Base-by-base conservation (phyloP, 495 filamentous ascomycete genomes). In the Tetracladium setigerum region DNA sequence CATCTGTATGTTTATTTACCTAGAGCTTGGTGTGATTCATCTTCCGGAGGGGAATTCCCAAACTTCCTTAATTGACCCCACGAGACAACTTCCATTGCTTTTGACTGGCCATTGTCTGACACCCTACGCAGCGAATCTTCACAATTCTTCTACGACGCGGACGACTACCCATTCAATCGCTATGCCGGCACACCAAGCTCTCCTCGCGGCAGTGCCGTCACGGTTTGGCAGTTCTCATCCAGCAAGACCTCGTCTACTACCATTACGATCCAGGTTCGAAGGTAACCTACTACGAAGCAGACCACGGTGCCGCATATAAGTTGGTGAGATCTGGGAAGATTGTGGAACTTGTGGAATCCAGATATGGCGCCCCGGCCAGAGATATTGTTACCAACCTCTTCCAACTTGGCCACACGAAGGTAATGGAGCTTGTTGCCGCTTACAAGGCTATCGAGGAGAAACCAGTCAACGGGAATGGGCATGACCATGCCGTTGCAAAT, bases 221-320 rank as follows among this genome's bases (percentile, higher is more conserved):
- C 67, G 89, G 83, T 13, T 73, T 97, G 33, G 79, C 76, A 30
- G 82, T 90, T 19, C 84, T 99, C 56, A 73, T 91, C 37, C 92
- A 97, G 61, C 82, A 94, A 55, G 86, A 90, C 51, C 76, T 99
- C 14, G 74, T 95, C 10, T 84, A 82, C 59, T 82, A 90, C 63
- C 77, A 81, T 53, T 75, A 78, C 46, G 78, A 86, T 33, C 55
- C 68, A 33, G 76, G 82, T 44, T 73, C 79, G 45, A 75, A 72
- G 19, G 58, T 71, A 30, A 84, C 87, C 18, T 77, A 79, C 58
- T 97, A 96, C 66, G 84, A 94, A 55, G 83, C 86, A 18, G 83
- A 92, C 46, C 65, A 77, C 56, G 67, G 76, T 39, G 72, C 83
- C 19, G 82, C 87, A 40, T 96, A 97, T 61, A 78, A 78, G 50